Evolutionary conservation across 2,329 filamentous ascomycete species (phyloP).

Genomic region (Penicillium glabrum): DNA sequence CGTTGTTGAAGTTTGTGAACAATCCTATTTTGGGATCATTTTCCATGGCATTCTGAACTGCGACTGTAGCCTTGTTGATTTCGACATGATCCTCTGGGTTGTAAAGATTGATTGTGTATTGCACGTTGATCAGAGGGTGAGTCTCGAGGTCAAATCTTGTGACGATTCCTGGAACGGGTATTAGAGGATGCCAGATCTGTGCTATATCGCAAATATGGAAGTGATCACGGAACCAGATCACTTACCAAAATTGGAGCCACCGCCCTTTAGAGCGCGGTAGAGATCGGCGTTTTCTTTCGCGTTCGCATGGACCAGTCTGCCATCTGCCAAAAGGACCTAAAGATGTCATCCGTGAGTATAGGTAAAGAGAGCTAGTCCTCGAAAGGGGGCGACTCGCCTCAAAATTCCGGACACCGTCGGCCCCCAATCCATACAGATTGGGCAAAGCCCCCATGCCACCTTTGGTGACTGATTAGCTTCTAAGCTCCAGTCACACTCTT

Average conservation of each 20-base stretch:
- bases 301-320: not conserved
- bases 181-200: no score
- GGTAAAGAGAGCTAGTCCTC: no score
- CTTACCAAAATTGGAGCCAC: not conserved
- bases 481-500: not conserved
- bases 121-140: not conserved
- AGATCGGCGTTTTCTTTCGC: not conserved
- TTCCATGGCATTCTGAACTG: not conserved
- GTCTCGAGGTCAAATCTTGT: not conserved
- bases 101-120: not conserved
- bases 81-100: not conserved
- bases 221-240: no score
- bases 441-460: not conserved
- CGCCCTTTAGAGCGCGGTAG: not conserved
- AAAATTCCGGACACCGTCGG: not conserved
- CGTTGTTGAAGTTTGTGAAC: not conserved
- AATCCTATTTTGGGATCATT: not conserved
- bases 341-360: not conserved
- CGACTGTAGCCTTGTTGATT: not conserved
- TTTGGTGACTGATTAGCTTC: not conserved
- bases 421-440: not conserved
- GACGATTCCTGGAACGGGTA: not conserved
- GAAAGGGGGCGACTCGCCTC: not conserved
- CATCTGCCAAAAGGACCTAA: not conserved
- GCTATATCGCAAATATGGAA: no score